Base-by-base conservation (phyloP, 2,329 filamentous ascomycete species). In the Colletotrichum caudatum region DNA sequence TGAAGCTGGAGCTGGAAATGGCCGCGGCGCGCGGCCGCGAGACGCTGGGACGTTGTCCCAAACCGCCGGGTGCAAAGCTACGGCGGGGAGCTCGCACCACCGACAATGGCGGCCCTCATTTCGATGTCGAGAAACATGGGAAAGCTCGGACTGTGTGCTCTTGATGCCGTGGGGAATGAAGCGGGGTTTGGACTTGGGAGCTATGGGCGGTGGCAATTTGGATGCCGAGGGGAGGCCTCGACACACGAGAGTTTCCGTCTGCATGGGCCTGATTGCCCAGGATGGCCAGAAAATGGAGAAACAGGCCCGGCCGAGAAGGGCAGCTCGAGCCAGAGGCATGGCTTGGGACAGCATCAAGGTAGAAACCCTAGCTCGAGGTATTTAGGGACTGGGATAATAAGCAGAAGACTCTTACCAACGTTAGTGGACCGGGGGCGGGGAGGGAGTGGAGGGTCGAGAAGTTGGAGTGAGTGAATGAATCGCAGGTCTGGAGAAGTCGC, bases 31-130 rank as follows among this genome's bases (percentile, higher is more conserved):
- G 35, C 69, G 60, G 59, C 59, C 69, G 69, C 44, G 44, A 53
- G 53, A 37, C 33, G 39, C 59, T 59, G 59, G 65, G 53, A 23
- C 33, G 54, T 53, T 59, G 65, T 64, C 37, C 69, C 54, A 69
- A 71, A 69, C 53, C 18, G 46, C 41, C 51, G 69, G 65, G 46
- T 39, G 29, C 53, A 39, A 60, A 48, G 33, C 37, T 53, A 20
- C 44, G 58, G 68, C 41, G 50, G 11, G 58, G 26, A 23, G 20
- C 64, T 46, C 44, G 20, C 58, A 58, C 58, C 54, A 16, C 29
- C 59, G 44, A 23, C 46, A 64, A 69, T 12, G 18, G 23, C 6
- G 16, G 7, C 41, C 26, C 23, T 18, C 57, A 16, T 57, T 37
- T 59, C 11, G 59, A 64, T 63, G 20, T 53, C 53, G 9, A 16